A percentile compares a stretch with the other conserved stretches of the same genome.
Evolutionary conservation across 305 asterid species (phyloP).

Genomic region (Rubia balearica): DNA sequence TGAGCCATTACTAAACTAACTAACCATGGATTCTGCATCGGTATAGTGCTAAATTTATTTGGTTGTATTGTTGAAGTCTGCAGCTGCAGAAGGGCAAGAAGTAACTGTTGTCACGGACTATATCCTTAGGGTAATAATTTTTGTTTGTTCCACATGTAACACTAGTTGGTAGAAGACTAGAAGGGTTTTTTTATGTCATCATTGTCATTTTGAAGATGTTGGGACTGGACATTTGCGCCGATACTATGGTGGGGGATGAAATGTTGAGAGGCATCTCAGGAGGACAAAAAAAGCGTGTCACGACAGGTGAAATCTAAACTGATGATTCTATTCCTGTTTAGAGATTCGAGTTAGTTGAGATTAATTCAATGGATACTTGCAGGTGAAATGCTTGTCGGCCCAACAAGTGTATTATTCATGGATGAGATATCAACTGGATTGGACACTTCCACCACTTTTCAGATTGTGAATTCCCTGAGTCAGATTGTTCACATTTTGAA

Average conservation of each 20-base stretch:
- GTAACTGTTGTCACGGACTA: conserved; percentile 72
- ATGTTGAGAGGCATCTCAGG: conserved; percentile 94
- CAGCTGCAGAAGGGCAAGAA: conserved; percentile 81
- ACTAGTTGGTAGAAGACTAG: not conserved
- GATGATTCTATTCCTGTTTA: not conserved
- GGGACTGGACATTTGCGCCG: conserved; percentile 95
- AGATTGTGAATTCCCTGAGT: conserved; percentile 70
- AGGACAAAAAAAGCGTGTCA: conserved; percentile 82
- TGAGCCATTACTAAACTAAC: not conserved
- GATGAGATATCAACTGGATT: conserved; percentile 94
- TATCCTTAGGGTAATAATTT: conserved; percentile 58
- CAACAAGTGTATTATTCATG: conserved; percentile 82
- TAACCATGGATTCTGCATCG: not conserved
- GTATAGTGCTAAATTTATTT: not conserved
- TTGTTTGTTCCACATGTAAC: not conserved
- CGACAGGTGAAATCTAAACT: conserved; percentile 43
- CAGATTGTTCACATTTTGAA: conserved; percentile 71
- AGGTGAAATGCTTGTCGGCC: conserved; percentile 97
- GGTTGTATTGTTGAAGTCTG: conserved; percentile 40
- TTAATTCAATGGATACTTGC: not conserved
- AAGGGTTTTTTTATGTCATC: not conserved
- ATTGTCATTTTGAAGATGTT: conserved; percentile 40
- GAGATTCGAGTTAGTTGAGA: not conserved
- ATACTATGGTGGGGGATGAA: conserved; percentile 84
- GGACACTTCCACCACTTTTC: conserved; percentile 85